Evolutionary conservation across 306 rosid species (phyloP), one percentile per base, ranked within the genome.

Genomic region (Prunus fruticosa): DNA sequence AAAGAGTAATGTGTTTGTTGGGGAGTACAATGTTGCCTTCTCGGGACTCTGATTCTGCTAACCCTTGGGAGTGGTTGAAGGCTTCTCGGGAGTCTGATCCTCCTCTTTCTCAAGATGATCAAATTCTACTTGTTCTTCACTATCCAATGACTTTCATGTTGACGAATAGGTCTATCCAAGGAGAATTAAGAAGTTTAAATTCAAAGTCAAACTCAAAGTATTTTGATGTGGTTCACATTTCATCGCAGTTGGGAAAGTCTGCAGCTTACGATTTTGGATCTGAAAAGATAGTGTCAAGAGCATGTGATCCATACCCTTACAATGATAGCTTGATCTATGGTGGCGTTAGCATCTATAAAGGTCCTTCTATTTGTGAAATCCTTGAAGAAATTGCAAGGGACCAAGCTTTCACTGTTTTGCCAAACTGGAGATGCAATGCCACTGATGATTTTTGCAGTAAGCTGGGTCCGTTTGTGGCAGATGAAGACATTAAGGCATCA

Each of bases 381-480:
- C 86, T 95, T 46, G 91, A 86, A 67, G 97, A 90, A 87, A 74
- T 85, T 76, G 87, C 93, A 10, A 79, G 82, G 71, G 82, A 69
- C 3, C 92, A 88, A 80, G 80, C 93, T 79, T 85, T 95, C 70
- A 78, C 87, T 57, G 81, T 92, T 76, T 87, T 90, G 71, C 89
- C 98, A 66, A 95, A 92, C 76, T 92, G 97, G 98, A 89, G 84
- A 71, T 95, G 98, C 88, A 84, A 80, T 41, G 85, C 78, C 58
- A 83, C 84, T 0, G 92, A 89, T 78, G 84, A 81, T 10, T 92
- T 92, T 84, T 95, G 98, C 89, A 77, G 91, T 67, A 89, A 84
- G 69, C 78, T 92, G 73, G 97, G 98, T 72, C 97, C 97, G 13
- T 95, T 86, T 84, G 66, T n/a, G 78, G 77, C 87, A 0, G 91